Evolutionary conservation across 495 filamentous ascomycete species (phyloP).

Genomic region (Tuber brumale): DNA sequence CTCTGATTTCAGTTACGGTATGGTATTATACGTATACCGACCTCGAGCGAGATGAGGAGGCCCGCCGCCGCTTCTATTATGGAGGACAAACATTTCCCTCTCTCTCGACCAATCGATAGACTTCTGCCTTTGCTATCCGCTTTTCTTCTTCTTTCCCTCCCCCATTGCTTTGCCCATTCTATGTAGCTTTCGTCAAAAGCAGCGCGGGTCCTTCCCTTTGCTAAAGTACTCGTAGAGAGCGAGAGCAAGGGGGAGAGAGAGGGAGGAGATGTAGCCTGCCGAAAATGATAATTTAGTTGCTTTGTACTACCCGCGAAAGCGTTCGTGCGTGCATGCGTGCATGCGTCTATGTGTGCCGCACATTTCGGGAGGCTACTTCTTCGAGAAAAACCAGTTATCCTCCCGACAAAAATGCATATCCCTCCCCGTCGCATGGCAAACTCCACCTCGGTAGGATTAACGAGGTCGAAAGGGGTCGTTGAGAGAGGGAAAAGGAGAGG

Average conservation of each 20-base stretch:
- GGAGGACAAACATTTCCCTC: neutral
- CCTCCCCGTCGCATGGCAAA: neutral
- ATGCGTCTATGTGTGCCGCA: neutral
- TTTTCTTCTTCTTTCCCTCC: neutral
- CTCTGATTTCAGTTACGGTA: neutral
- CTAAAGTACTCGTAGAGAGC: neutral
- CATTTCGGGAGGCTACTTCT: neutral
- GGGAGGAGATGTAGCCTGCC: neutral
- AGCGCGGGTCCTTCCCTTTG: neutral
- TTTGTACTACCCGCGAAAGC: neutral
- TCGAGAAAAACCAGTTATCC: neutral
- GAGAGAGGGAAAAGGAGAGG: neutral
- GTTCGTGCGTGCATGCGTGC: neutral
- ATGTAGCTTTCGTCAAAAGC: neutral
- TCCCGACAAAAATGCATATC: constrained; percentile 3
- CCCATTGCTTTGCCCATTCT: neutral
- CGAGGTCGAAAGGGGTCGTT: neutral
- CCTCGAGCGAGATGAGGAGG: neutral
- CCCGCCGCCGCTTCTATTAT: neutral
- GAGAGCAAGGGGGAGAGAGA: neutral
- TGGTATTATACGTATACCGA: neutral
- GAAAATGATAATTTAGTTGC: neutral
- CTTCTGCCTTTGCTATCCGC: neutral
- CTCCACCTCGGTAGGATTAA: neutral
- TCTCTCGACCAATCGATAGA: neutral